Conservation (phyloP, 768 basidiomycete genomes). For the Leucocoprinus birnbaumii region DNA sequence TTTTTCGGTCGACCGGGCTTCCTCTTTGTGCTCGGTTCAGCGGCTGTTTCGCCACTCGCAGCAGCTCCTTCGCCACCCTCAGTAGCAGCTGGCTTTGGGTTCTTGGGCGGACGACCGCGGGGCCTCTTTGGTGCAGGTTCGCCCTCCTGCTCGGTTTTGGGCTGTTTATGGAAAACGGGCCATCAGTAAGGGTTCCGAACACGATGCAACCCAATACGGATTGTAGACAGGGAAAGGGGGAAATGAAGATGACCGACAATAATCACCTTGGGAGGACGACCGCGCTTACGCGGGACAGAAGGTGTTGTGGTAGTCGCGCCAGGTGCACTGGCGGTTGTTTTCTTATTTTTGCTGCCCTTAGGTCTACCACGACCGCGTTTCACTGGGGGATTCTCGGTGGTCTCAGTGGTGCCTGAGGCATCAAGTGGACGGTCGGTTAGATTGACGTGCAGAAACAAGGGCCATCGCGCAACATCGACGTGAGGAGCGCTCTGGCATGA, state of each 20-base stretch:
- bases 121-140: conserved; percentile 61
- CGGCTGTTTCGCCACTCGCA: conserved; percentile 28
- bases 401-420: conserved; percentile 37
- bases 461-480: conserved; percentile 18
- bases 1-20: conserved; percentile 74
- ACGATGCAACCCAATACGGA: conserved; percentile 12
- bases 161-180: conserved; percentile 24
- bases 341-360: conserved; percentile 82
- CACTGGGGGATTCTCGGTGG: conserved; percentile 26
- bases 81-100: conserved; percentile 44
- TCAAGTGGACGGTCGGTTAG: conserved; percentile 17
- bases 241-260: conserved; percentile 17
- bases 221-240: conserved; percentile 10
- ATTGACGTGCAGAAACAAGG: conserved; percentile 20
- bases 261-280: conserved; percentile 64
- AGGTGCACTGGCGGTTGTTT: conserved; percentile 28
- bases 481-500: conserved; percentile 26
- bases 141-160: conserved; percentile 43
- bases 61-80: conserved; percentile 30
- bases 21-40: conserved; percentile 57
- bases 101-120: conserved; percentile 76
- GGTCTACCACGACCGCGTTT: conserved; percentile 89
- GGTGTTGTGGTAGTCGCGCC: conserved; percentile 33
- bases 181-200: conserved; percentile 17
- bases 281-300: conserved; percentile 50